Percentiles rank a stretch among this genome's conserved stretches.
Conservation (phyloP, 352 stramenopile species). For the Pythium scleroteichum region DNA sequence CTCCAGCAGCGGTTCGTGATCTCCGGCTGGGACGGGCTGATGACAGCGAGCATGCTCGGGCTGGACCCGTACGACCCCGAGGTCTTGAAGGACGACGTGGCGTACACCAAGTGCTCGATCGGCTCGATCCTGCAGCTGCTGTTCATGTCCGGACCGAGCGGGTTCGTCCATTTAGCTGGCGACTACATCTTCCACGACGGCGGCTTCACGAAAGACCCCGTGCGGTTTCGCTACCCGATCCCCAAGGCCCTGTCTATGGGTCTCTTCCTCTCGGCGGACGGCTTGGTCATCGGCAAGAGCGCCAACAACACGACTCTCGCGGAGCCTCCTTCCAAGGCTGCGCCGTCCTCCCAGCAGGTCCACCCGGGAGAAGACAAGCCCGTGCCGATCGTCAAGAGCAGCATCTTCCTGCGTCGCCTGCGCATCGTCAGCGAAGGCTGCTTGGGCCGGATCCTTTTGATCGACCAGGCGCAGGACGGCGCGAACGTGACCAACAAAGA, state of each 20-base stretch:
- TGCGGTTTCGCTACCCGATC: slow-evolving; percentile 36
- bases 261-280: slow-evolving; percentile 12
- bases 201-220: slow-evolving; percentile 34
- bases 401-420: slow-evolving; percentile 48
- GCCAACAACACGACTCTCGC: no score
- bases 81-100: slow-evolving; percentile 26
- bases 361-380: no score
- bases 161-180: slow-evolving; percentile 38
- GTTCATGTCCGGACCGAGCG: slow-evolving; percentile 54
- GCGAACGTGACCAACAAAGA: slow-evolving; percentile 31
- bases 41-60: slow-evolving; percentile 38
- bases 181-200: slow-evolving; percentile 51
- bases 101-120: slow-evolving; percentile 39
- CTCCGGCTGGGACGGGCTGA: slow-evolving; percentile 49
- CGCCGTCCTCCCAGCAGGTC: no score
- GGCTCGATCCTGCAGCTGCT: slow-evolving; percentile 46
- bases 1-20: slow-evolving; percentile 50
- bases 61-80: slow-evolving; percentile 43
- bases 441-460: slow-evolving; percentile 39
- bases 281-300: not conserved
- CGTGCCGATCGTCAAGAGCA: slow-evolving; percentile 24
- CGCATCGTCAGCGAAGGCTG: slow-evolving; percentile 36
- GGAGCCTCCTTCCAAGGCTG: no score
- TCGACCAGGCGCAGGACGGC: slow-evolving; percentile 36
- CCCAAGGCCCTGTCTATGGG: slow-evolving; percentile 43